These are phyloP conservation scores for Groenewaldozyma salmanticensis DNA, from an alignment of 805 yeast species.

Conservation along the genomic window DNA sequence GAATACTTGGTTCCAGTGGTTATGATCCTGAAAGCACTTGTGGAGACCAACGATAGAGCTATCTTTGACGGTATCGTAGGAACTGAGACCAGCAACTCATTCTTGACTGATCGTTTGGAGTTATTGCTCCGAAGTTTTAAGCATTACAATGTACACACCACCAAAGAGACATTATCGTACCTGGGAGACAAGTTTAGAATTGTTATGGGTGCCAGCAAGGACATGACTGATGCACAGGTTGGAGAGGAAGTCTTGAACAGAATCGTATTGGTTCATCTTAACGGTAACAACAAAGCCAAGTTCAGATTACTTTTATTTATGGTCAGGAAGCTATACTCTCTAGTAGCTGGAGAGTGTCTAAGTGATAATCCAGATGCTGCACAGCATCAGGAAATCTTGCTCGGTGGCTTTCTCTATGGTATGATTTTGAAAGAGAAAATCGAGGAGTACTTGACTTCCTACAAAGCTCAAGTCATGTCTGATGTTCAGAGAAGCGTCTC, in stretches of 20 bases:
- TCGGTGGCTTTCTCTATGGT: conserved; percentile 94
- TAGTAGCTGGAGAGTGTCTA: conserved; percentile 93
- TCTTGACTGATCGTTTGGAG: conserved; percentile 96
- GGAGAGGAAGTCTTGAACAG: conserved; percentile 76
- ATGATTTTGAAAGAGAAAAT: conserved; percentile 95
- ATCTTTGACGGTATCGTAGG: conserved; percentile 96
- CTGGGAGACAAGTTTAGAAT: conserved; percentile 94
- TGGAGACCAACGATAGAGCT: conserved; percentile 87
- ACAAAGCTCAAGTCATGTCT: conserved; percentile 63
- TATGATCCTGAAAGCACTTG: conserved; percentile 83
- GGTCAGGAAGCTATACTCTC: conserved; percentile 88
- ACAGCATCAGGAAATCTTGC: conserved; percentile 92
- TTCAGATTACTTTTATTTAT: conserved; percentile 81
- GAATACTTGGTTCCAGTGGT: conserved; percentile 90
- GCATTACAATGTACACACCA: conserved; percentile 64
- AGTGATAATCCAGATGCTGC: conserved; percentile 99
- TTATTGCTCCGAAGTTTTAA: conserved; percentile 82
- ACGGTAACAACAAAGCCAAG: conserved; percentile 55
- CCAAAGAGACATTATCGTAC: conserved; percentile 84
- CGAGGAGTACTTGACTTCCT: conserved; percentile 76
- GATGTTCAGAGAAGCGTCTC: conserved; percentile 63
- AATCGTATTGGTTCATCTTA: conserved; percentile 82
- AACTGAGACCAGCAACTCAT: conserved; percentile 74
- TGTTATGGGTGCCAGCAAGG: conserved; percentile 82
- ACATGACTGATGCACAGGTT: conserved; percentile 79